Evolutionary conservation across 805 yeast species (phyloP).

Genomic region (Torulaspora microellipsoides): DNA sequence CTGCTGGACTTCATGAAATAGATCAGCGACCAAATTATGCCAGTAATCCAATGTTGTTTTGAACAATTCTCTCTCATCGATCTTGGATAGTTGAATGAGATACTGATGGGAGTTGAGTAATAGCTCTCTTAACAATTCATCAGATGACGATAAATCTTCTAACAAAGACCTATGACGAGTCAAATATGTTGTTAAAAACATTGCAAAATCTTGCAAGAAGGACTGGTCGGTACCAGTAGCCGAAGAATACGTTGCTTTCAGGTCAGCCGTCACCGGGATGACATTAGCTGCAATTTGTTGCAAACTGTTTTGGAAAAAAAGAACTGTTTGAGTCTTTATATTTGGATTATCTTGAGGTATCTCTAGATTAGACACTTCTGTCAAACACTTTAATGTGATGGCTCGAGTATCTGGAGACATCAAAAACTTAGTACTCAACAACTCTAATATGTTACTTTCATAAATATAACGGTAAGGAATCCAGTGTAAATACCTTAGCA

Average conservation of each 20-base stretch:
- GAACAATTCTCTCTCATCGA: constrained; percentile 93
- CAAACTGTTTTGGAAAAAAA: constrained; percentile 68
- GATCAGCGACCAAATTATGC: constrained; percentile 76
- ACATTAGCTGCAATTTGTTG: constrained; percentile 58
- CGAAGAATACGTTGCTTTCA: constrained; percentile 63
- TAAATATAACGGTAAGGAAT: constrained; percentile 86
- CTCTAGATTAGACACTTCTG: constrained; percentile 75
- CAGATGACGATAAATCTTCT: constrained; percentile 43
- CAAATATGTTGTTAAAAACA: constrained; percentile 83
- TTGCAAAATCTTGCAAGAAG: constrained; percentile 89
- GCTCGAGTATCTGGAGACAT: constrained; percentile 76
- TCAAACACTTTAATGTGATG: constrained; percentile 82
- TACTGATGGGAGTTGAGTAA: constrained; percentile 72
- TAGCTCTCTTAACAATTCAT: constrained; percentile 51
- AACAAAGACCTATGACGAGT: constrained; percentile 63
- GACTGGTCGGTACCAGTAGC: constrained; percentile 87
- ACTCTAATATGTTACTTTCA: constrained; percentile 73
- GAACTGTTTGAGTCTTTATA: constrained; percentile 47
- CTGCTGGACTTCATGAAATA: constrained; percentile 81
- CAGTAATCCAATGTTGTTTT: constrained; percentile 95
- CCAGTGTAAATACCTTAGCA: constrained; percentile 88
- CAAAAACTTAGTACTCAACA: constrained; percentile 72
- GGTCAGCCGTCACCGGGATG: constrained; percentile 68
- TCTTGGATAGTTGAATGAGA: constrained; percentile 76
- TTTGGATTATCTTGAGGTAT: constrained; percentile 48